Conservation (phyloP, 495 filamentous ascomycete species). For the Saxispiralis lemnorum region DNA sequence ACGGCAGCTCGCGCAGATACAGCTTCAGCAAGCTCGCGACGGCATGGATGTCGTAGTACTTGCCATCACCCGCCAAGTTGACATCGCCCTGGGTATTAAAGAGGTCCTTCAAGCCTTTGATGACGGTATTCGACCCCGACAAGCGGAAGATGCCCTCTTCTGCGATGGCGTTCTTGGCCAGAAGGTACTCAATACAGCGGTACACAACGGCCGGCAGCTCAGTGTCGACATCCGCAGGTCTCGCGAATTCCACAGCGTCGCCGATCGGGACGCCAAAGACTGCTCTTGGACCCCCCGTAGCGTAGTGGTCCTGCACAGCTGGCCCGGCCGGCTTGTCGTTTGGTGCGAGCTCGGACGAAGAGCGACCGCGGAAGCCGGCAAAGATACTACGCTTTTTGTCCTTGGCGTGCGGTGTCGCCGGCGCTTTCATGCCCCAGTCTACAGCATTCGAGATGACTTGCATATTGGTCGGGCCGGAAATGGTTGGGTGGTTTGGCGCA, state of each 20-base stretch:
- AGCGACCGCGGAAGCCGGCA: slow-evolving; percentile 62
- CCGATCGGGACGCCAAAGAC: slow-evolving; percentile 75
- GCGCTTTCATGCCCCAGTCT: slow-evolving; percentile 63
- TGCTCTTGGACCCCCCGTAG: slow-evolving; percentile 42
- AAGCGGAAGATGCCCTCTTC: slow-evolving; percentile 96
- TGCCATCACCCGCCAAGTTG: slow-evolving; percentile 59
- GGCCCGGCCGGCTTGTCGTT: slow-evolving; percentile 6
- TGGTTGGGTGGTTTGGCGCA: slow-evolving; percentile 26
- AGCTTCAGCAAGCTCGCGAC: slow-evolving; percentile 87
- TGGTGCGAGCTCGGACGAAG: slow-evolving; percentile 38
- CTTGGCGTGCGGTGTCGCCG: slow-evolving; percentile 35
- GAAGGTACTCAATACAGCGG: slow-evolving; percentile 86
- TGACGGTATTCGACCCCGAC: slow-evolving; percentile 83
- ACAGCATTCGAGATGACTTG: slow-evolving; percentile 70
- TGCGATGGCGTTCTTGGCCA: slow-evolving; percentile 57
- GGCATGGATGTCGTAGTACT: slow-evolving; percentile 90
- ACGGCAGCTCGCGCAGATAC: slow-evolving; percentile 82
- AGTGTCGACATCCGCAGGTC: slow-evolving; percentile 50
- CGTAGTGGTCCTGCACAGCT: slow-evolving; percentile 17
- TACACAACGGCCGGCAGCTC: slow-evolving; percentile 89
- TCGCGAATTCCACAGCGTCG: slow-evolving; percentile 69
- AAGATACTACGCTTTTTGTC: slow-evolving; percentile 86
- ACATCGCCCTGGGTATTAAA: slow-evolving; percentile 93
- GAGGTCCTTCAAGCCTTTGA: slow-evolving; percentile 73
- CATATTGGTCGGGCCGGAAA: slow-evolving; percentile 77